Conservation (phyloP, 1,284 basidiomycete species). For the Cryptococcus sp. region DNA sequence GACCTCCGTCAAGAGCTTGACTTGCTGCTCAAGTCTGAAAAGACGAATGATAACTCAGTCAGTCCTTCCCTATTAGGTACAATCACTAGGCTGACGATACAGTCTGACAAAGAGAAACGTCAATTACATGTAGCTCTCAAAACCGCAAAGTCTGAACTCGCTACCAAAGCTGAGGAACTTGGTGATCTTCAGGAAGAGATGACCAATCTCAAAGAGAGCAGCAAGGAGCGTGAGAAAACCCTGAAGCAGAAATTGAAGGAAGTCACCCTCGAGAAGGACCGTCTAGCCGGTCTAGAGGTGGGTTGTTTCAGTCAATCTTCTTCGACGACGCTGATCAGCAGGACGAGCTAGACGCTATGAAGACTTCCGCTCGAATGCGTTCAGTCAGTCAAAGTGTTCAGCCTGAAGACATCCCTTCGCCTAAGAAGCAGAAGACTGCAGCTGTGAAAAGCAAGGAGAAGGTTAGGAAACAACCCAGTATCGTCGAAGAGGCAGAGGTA, state of each 20-base stretch:
- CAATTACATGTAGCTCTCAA: constrained; percentile 29
- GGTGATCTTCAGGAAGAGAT: constrained; percentile 33
- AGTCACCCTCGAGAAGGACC: constrained; percentile 16
- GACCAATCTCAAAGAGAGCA: constrained; percentile 17
- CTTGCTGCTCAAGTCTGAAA: constrained; percentile 21
- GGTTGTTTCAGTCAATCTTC: no score
- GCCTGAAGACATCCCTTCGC: constrained; percentile 10
- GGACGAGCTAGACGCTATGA: constrained; percentile 29
- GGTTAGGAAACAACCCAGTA: constrained; percentile 19
- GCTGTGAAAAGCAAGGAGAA: constrained; percentile 12
- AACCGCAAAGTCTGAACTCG: constrained; percentile 23
- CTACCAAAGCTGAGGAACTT: constrained; percentile 21
- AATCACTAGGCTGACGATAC: not conserved
- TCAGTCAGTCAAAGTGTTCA: constrained; percentile 1
- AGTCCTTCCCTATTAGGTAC: constrained; percentile 2
- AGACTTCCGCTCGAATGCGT: constrained; percentile 3
- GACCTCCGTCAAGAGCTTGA: constrained; percentile 29
- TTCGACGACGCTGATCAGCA: constrained; percentile 14
- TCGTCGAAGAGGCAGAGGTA: no score
- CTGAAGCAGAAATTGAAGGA: constrained; percentile 22
- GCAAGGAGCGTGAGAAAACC: constrained; percentile 28
- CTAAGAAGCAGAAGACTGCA: constrained; percentile 9
- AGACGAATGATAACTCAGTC: constrained; percentile 24
- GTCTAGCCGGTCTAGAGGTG: constrained; percentile 29
- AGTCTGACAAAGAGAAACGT: constrained; percentile 23